Base-by-base conservation (phyloP, 176 grass and related monocot genomes). In the Aechmea fasciata region DNA sequence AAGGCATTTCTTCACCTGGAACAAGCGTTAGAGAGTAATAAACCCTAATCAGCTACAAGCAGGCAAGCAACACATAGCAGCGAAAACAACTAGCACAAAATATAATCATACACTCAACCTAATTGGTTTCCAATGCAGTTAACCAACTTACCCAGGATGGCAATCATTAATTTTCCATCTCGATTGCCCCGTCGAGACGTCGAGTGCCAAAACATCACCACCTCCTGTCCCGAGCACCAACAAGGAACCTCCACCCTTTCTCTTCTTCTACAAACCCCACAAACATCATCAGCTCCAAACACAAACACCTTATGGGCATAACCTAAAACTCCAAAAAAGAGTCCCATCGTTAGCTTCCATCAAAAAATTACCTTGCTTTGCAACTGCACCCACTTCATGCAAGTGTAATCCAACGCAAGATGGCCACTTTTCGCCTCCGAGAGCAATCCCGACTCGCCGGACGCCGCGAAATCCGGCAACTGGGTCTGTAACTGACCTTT, bases 321-420 rank as follows among this genome's bases (percentile, higher is more conserved):
- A 11, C 48, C 2, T 52, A 61, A 17, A 59, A 66, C 11, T 52
- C n/a, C 6, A 33, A 64, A 75, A 69, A 61, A 18, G 14, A 26
- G 6, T 11, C 24, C 71, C 50, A 52, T 15, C 0, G 7, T 55
- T 15, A 25, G 9, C 19, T 49, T 47, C 24, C 18, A 50, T 17
- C n/a, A 68, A 28, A 64, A 51, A 47, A 66, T 83, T 59, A 93
- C 94, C 94, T 90, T 93, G 80, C 51, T 80, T 17, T 75, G 76
- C 19, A 90, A 82, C 59, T 90, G 90, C 13, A 99, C 84, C 94
- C 94, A 99, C 67, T 99, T 99, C 87, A 90, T 90, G 80, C 90
- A 99, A 47, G 90, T 93, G 74, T 90, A 99, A 84, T 99, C 94
- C n/a, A 99, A 80, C 18, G 94, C 88, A 82, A 99, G 89, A 74